A percentile compares a stretch with the other conserved stretches of the same genome.
Evolutionary conservation across 495 filamentous ascomycete genomes (phyloP).

Genomic region (Penicillium turbatum): DNA sequence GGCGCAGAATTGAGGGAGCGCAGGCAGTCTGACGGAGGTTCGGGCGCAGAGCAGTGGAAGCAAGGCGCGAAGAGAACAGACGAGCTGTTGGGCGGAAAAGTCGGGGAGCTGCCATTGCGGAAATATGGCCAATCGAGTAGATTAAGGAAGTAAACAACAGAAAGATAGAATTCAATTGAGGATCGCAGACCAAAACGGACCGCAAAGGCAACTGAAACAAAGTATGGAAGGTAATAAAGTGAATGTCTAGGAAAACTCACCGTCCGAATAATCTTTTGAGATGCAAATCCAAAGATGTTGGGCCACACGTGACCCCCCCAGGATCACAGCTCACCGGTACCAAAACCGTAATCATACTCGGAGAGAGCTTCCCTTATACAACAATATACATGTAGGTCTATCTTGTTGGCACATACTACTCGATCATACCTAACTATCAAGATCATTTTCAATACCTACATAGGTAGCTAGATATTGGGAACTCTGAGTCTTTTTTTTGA

Average conservation of each 20-base stretch:
- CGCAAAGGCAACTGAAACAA: conserved; percentile 22
- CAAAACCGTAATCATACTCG: conserved; percentile 17
- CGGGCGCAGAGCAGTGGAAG: conserved; percentile 48
- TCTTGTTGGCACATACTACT: conserved; percentile 1
- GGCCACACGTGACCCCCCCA: conserved; percentile 31
- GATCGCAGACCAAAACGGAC: conserved; percentile 26
- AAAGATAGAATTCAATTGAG: conserved; percentile 26
- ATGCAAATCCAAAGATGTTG: conserved; percentile 38
- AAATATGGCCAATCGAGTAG: conserved; percentile 15
- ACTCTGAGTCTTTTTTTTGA: not conserved
- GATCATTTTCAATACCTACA: not conserved
- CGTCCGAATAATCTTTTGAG: conserved; percentile 26
- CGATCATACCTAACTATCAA: not conserved
- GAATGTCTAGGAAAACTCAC: conserved; percentile 15
- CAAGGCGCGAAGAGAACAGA: conserved; percentile 62
- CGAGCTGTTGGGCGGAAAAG: conserved; percentile 77
- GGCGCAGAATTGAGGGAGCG: conserved; percentile 43
- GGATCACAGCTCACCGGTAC: conserved; percentile 38
- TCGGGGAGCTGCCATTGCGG: conserved; percentile 61
- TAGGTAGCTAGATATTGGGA: not conserved
- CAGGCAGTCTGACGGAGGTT: conserved; percentile 48
- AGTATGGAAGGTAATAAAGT: conserved; percentile 5
- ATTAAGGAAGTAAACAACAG: conserved; percentile 14
- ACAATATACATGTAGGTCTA: too few species aligned
- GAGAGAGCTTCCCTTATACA: not conserved